These are phyloP conservation scores for Chaetoceros tenuissimus DNA, from an alignment of 108 stramenopile species.

Conservation along the genomic window DNA sequence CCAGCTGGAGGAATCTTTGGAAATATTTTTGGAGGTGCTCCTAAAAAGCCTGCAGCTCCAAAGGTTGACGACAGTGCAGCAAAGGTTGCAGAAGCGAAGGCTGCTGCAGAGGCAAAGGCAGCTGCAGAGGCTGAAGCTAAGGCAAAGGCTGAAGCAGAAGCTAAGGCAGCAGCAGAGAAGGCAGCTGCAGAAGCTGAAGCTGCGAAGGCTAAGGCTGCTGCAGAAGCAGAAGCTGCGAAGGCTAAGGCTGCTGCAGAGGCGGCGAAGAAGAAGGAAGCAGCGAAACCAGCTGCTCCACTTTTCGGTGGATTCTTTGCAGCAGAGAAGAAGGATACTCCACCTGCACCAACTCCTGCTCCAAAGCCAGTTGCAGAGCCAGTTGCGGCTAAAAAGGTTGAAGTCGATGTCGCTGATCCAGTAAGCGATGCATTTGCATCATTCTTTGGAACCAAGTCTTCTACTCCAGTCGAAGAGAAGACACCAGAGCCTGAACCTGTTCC, in stretches of 20 bases:
- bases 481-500: slow-evolving; percentile 7
- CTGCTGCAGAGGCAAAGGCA: slow-evolving; percentile 1
- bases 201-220: background rate
- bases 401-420: slow-evolving; percentile 21
- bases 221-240: background rate
- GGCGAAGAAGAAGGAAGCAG: background rate
- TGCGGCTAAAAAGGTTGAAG: background rate
- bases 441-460: slow-evolving; percentile 16
- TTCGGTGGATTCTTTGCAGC: background rate
- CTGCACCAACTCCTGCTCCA: background rate
- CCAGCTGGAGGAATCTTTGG: background rate
- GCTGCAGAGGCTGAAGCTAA: background rate
- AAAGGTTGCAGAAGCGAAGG: background rate
- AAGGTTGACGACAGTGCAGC: background rate
- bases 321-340: background rate
- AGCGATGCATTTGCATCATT: slow-evolving; percentile 24
- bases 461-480: background rate
- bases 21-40: background rate
- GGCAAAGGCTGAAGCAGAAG: background rate
- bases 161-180: background rate
- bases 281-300: background rate
- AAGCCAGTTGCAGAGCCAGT: background rate
- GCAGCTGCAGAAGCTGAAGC: background rate
- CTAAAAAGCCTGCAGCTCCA: too few species aligned
- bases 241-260: background rate